Percentiles rank a stretch among this genome's conserved stretches.
Conservation (phyloP, 148 eudicot genomes). For the Talinum fruticosum region DNA sequence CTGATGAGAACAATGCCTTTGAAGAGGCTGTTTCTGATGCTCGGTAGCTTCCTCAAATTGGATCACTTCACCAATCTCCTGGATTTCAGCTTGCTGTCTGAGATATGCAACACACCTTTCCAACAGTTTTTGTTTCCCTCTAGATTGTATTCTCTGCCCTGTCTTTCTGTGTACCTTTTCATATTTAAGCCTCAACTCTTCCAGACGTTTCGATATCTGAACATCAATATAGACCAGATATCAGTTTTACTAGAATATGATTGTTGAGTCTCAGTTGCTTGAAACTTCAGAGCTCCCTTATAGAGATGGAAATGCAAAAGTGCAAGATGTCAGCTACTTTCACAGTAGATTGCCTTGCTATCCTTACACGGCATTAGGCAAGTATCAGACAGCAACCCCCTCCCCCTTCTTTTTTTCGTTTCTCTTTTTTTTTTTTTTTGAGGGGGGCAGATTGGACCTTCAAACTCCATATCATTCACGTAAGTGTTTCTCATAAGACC, state of each 20-base stretch:
- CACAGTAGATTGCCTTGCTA: too few relatives aligned
- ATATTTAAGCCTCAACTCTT: constrained; percentile 61
- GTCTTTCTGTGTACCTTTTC: constrained; percentile 54
- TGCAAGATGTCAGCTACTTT: neutral
- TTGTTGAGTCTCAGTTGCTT: neutral
- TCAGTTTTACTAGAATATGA: neutral
- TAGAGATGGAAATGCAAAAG: neutral
- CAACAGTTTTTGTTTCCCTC: constrained; percentile 39
- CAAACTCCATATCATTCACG: neutral
- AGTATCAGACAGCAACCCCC: too few relatives aligned
- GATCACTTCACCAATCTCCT: constrained; percentile 26
- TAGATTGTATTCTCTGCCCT: constrained; percentile 34
- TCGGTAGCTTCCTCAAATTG: constrained; percentile 19
- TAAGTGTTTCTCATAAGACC: too few relatives aligned
- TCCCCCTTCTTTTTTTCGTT: too few relatives aligned
- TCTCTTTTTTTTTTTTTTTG: too few relatives aligned
- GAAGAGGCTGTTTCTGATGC: constrained; percentile 22
- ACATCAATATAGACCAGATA: neutral
- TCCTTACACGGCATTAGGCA: too few relatives aligned
- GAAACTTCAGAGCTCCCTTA: neutral
- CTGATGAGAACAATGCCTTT: constrained; percentile 26
- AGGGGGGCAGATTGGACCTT: neutral
- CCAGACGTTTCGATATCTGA: constrained; percentile 79
- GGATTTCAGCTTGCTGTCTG: constrained; percentile 19
- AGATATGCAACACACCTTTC: constrained; percentile 22